Evolutionary conservation across 2,329 filamentous ascomycete species (phyloP).

Genomic region (Lasiodiplodia citricola): DNA sequence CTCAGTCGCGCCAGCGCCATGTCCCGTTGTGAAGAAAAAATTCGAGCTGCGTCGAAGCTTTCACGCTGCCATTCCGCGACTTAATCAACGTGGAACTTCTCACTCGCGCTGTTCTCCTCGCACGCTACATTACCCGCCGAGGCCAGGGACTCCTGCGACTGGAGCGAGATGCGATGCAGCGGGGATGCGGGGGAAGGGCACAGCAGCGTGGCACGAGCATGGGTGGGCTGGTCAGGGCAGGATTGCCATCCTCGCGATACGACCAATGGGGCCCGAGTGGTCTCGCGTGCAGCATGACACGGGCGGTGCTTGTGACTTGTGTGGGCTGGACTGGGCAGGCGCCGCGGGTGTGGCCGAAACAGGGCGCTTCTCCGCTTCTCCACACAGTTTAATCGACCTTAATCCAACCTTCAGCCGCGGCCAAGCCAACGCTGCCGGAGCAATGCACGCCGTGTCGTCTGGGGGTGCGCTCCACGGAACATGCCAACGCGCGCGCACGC

Average conservation of each 20-base stretch:
- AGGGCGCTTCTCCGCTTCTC: constrained; percentile 15
- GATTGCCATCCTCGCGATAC: background rate
- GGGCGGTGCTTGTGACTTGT: constrained; percentile 6
- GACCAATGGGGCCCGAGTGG: background rate
- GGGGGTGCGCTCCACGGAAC: background rate
- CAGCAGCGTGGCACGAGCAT: background rate
- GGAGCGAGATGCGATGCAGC: background rate
- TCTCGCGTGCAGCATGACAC: constrained; percentile 18
- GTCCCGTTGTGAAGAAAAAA: background rate
- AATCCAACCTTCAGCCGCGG: constrained; percentile 17
- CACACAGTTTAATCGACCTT: constrained; percentile 11
- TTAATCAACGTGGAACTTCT: background rate
- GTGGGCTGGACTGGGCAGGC: background rate
- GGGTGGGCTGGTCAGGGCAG: background rate
- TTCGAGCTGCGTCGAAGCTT: background rate
- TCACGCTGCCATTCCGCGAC: too few relatives aligned
- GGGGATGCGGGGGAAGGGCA: constrained; percentile 14
- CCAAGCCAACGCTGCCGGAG: constrained; percentile 10
- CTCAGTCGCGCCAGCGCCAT: background rate
- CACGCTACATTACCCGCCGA: background rate
- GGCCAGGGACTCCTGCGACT: background rate
- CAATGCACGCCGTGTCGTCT: constrained; percentile 16
- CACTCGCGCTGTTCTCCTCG: background rate
- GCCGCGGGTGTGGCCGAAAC: constrained; percentile 9
- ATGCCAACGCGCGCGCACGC: background rate